Percentiles rank a stretch among this genome's conserved stretches.
Evolutionary conservation across 1,139 yeast species (phyloP).

Genomic region (Hyphopichia fennica): DNA sequence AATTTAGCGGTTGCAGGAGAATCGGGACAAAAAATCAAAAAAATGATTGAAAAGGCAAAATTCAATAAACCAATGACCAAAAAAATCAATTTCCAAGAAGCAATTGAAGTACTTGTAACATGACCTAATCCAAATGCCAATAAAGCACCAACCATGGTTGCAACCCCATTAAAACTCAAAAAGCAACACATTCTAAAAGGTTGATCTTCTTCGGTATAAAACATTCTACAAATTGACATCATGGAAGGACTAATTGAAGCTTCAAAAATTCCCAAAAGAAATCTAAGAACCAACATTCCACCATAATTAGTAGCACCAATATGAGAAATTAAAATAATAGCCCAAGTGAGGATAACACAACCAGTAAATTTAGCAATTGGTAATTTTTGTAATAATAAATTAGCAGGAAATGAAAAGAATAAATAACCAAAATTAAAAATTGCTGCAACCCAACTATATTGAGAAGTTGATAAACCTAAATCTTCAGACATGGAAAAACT

Average conservation of each 20-base stretch:
- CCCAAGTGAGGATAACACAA: slow-evolving; percentile 49
- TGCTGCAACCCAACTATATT: slow-evolving; percentile 54
- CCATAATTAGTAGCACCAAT: slow-evolving; percentile 46
- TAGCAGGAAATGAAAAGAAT: slow-evolving; percentile 54
- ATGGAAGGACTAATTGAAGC: slow-evolving; percentile 35
- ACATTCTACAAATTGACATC: slow-evolving; percentile 23
- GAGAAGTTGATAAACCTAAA: slow-evolving; percentile 20
- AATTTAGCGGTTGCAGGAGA: slow-evolving; percentile 41
- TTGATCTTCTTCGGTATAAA: slow-evolving; percentile 29
- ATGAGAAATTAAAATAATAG: slow-evolving; percentile 48
- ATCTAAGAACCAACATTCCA: slow-evolving; percentile 49
- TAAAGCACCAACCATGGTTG: slow-evolving; percentile 33
- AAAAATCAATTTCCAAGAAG: slow-evolving; percentile 30
- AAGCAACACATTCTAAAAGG: slow-evolving; percentile 34
- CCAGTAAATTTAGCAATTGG: slow-evolving; percentile 57
- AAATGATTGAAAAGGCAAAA: slow-evolving; percentile 23
- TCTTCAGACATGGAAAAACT: slow-evolving; percentile 24
- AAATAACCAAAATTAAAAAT: slow-evolving; percentile 56
- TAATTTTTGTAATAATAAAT: slow-evolving; percentile 48
- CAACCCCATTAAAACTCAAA: slow-evolving; percentile 28
- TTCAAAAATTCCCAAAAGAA: slow-evolving; percentile 40
- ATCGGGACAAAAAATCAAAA: slow-evolving; percentile 28
- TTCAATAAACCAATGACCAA: slow-evolving; percentile 48
- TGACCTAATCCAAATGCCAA: slow-evolving; percentile 37
- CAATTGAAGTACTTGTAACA: slow-evolving; percentile 18